Conservation (phyloP, 1,284 basidiomycete species). For the Trametes sp. region DNA sequence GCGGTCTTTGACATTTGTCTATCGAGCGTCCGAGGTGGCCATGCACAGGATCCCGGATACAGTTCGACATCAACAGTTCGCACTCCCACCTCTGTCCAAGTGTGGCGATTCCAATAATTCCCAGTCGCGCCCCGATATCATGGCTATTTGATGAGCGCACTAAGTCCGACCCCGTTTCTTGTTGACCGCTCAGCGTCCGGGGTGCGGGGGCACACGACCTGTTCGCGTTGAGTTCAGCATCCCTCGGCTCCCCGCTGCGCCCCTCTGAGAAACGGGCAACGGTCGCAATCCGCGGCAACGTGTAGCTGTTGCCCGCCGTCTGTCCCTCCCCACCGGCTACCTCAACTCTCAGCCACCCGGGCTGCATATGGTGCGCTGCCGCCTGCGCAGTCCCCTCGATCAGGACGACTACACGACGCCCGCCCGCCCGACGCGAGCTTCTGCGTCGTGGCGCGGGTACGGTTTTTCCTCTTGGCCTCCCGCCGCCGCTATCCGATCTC, state of each 20-base stretch:
- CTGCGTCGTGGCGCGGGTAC: constrained; percentile 9
- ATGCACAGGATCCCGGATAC: constrained; percentile 8
- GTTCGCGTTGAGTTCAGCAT: background rate
- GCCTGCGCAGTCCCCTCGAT: constrained; percentile 3
- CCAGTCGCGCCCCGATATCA: constrained; percentile 14
- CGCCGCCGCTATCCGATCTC: background rate
- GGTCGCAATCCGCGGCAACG: constrained; percentile 8
- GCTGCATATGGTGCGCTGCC: background rate
- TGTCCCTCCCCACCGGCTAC: constrained; percentile 2
- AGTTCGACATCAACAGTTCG: constrained; percentile 1
- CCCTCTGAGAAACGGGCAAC: background rate
- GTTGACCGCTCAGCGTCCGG: background rate
- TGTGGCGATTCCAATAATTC: background rate
- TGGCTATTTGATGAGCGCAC: constrained; percentile 17
- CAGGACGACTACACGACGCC: constrained; percentile 3
- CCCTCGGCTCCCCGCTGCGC: background rate
- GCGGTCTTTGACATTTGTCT: background rate
- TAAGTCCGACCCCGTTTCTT: constrained; percentile 15
- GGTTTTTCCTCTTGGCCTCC: background rate
- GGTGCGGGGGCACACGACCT: constrained; percentile 4
- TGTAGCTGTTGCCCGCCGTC: background rate
- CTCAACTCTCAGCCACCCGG: background rate
- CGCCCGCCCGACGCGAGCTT: constrained; percentile 17
- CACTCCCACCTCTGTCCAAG: constrained; percentile 13
- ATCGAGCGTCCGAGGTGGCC: background rate